These are phyloP conservation scores for Elongisporangium prolatum DNA, from an alignment of 352 stramenopile species.

Conservation along the genomic window DNA sequence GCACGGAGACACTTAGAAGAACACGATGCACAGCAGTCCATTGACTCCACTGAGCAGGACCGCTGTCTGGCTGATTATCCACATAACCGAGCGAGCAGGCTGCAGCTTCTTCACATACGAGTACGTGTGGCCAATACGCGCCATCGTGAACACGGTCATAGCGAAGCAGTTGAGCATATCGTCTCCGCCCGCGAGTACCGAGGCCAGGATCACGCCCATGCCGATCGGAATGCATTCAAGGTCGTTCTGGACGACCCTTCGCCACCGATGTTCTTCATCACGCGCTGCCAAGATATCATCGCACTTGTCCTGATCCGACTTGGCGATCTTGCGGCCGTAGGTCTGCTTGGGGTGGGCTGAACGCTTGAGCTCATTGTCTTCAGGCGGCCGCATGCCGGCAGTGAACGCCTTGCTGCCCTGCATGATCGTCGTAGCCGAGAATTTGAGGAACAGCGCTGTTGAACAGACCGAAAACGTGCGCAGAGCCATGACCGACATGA, in stretches of 20 bases:
- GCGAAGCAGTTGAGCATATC: conserved; percentile 13
- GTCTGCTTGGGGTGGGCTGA: conserved; percentile 11
- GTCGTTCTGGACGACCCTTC: conserved; percentile 33
- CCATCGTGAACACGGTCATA: conserved; percentile 20
- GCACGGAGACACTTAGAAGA: conserved; percentile 19
- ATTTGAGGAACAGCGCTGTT: conserved; percentile 54
- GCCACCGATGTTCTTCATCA: conserved; percentile 25
- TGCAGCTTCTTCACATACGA: conserved; percentile 27
- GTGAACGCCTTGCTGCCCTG: conserved; percentile 41
- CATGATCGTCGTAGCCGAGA: conserved; percentile 40
- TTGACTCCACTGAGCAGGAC: conserved; percentile 12
- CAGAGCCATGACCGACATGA: background rate
- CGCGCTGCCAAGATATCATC: background rate
- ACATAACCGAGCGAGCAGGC: conserved; percentile 21
- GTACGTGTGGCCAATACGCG: conserved; percentile 24
- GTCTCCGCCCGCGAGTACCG: conserved; percentile 14
- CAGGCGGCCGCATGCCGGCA: conserved; percentile 33
- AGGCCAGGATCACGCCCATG: conserved; percentile 17
- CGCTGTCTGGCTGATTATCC: conserved; percentile 10
- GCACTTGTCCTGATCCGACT: background rate
- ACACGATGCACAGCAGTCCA: conserved; percentile 3
- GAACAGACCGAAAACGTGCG: conserved; percentile 16
- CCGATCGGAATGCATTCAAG: conserved; percentile 32
- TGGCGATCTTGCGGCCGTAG: background rate
- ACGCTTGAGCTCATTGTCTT: conserved; percentile 25